Conservation (phyloP, 495 filamentous ascomycete species). For the Podospora didyma region DNA sequence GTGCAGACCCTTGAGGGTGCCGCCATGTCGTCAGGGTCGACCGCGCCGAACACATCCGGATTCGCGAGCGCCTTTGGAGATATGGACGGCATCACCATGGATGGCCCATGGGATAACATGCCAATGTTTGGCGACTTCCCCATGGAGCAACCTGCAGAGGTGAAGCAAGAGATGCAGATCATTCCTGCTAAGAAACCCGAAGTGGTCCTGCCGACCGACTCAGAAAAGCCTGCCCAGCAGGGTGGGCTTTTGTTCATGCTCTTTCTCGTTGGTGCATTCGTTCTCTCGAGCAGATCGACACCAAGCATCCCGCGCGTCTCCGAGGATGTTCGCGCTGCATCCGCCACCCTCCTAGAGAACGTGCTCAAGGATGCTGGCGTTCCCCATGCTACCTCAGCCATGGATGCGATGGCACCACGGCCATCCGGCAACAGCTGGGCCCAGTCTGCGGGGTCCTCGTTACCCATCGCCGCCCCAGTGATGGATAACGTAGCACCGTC, state of each 20-base stretch:
- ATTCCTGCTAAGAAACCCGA: conserved; percentile 54
- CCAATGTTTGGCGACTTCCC: conserved; percentile 63
- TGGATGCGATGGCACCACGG: conserved; percentile 46
- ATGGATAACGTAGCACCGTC: conserved; percentile 56
- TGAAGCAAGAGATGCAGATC: conserved; percentile 53
- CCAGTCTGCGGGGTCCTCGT: conserved; percentile 34
- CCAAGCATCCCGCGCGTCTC: conserved; percentile 78
- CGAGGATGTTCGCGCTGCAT: conserved; percentile 89
- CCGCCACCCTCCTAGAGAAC: conserved; percentile 82
- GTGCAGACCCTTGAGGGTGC: conserved; percentile 74
- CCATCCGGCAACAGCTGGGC: conserved; percentile 49
- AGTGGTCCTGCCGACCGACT: conserved; percentile 46
- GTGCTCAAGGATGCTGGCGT: conserved; percentile 79
- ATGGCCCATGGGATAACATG: conserved; percentile 74
- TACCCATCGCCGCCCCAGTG: conserved; percentile 50
- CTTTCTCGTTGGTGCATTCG: conserved; percentile 93
- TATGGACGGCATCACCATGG: conserved; percentile 81
- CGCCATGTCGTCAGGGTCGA: conserved; percentile 44
- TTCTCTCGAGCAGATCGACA: conserved; percentile 75
- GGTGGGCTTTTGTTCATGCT: conserved; percentile 73
- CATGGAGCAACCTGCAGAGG: conserved; percentile 43
- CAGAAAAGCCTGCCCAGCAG: conserved; percentile 60
- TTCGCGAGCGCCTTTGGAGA: conserved; percentile 69
- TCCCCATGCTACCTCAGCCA: conserved; percentile 39
- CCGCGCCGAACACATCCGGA: conserved; percentile 52